These are phyloP conservation scores for Termitomyces sp. DNA, from an alignment of 768 basidiomycete genomes.

Conservation along the genomic window DNA sequence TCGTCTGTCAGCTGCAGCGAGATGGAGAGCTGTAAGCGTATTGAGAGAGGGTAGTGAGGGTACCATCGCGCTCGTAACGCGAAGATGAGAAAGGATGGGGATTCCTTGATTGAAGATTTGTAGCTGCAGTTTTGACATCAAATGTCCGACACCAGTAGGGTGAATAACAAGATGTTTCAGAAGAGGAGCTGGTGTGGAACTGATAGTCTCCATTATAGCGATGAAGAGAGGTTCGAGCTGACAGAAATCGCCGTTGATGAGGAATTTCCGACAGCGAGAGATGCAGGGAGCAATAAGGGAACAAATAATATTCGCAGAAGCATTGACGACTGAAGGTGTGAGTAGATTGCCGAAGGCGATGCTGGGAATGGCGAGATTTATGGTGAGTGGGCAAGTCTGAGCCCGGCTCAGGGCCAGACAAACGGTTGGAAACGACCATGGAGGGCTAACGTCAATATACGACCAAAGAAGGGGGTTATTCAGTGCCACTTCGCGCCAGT, in stretches of 20 bases:
- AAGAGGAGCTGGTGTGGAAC: slow-evolving; percentile 5
- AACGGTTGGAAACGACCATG: slow-evolving; percentile 14
- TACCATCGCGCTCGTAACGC: slow-evolving; percentile 14
- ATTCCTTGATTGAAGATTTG: slow-evolving; percentile 5
- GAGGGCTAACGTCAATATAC: slow-evolving; percentile 16
- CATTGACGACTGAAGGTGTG: slow-evolving; percentile 10
- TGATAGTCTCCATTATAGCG: slow-evolving; percentile 8
- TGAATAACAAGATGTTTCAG: slow-evolving; percentile 14
- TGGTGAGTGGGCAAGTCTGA: slow-evolving; percentile 11
- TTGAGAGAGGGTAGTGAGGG: slow-evolving; percentile 8
- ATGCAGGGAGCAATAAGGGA: slow-evolving; percentile 10
- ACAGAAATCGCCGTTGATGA: slow-evolving; percentile 17
- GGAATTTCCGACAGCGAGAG: slow-evolving; percentile 14
- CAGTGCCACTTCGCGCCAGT: slow-evolving; percentile 18
- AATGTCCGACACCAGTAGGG: slow-evolving; percentile 1
- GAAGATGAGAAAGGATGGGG: slow-evolving; percentile 12
- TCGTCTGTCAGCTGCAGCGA: slow-evolving; percentile 11
- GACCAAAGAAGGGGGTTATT: slow-evolving; percentile 16
- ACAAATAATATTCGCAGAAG: slow-evolving; percentile 11
- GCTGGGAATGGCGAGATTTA: slow-evolving; percentile 12
- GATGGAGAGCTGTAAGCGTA: slow-evolving; percentile 14
- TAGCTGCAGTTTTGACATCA: not conserved
- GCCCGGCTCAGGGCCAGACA: slow-evolving; percentile 11
- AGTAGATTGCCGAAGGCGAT: slow-evolving; percentile 12
- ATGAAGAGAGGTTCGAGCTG: slow-evolving; percentile 14